Percentiles rank a stretch among this genome's conserved stretches.
These are phyloP conservation scores for Plasmodium sp. DNA, from an alignment of 169 alveolate genomes.

Conservation along the genomic window DNA sequence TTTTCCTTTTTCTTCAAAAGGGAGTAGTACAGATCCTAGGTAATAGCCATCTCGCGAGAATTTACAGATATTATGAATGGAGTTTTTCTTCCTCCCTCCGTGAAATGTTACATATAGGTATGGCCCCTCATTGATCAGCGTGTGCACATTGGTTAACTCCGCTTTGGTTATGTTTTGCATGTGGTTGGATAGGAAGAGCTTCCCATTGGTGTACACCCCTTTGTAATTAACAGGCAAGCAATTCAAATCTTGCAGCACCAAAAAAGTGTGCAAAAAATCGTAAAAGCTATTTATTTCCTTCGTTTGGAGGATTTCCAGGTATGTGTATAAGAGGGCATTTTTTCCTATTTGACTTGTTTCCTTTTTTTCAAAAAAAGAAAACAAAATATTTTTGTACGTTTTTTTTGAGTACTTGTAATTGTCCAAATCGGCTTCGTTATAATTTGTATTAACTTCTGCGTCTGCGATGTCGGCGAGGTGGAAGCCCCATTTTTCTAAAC, in stretches of 20 bases:
- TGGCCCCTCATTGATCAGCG: conserved; percentile 46
- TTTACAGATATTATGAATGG: conserved; percentile 71
- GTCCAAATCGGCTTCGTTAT: conserved; percentile 32
- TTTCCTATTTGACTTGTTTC: conserved; percentile 21
- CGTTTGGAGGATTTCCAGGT: conserved; percentile 40
- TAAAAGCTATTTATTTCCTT: conserved; percentile 57
- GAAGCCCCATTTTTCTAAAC: conserved; percentile 73
- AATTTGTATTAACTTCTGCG: conserved; percentile 40
- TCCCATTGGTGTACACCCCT: conserved; percentile 51
- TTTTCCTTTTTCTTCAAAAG: conserved; percentile 71
- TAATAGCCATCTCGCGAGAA: conserved; percentile 75
- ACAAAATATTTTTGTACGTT: conserved; percentile 66
- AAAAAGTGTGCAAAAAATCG: conserved; percentile 59
- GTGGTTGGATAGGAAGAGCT: conserved; percentile 21
- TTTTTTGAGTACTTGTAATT: conserved; percentile 60
- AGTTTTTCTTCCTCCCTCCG: conserved; percentile 72
- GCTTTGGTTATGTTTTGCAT: not conserved
- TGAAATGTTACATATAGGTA: conserved; percentile 67
- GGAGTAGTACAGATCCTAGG: conserved; percentile 65
- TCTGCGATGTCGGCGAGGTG: conserved; percentile 62
- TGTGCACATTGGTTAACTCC: conserved; percentile 12
- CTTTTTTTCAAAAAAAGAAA: conserved; percentile 34
- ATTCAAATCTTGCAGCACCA: conserved; percentile 71
- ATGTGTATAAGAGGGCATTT: conserved; percentile 51
- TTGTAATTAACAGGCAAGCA: conserved; percentile 67